phyloP scores from a whole-genome alignment of 768 basidiomycete genomes.

The Sarcodon sp. region DNA sequence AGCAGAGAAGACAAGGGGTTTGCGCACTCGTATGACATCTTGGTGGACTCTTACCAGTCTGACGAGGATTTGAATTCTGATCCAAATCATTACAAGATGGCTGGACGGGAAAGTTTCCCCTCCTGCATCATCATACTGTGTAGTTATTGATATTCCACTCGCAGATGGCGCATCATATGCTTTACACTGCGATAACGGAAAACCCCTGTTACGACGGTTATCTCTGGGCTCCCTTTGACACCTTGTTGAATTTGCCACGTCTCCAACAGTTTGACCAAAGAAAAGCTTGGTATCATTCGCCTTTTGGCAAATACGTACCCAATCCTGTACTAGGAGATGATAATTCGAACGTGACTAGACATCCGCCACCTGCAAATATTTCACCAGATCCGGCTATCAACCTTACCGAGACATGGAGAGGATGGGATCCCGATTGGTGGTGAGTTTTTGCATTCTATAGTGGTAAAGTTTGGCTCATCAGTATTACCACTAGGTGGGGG shows the following conservation, averaged over 20 bases:
- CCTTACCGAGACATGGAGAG: slow-evolving; percentile 26
- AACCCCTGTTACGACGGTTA: slow-evolving; percentile 35
- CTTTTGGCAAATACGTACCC: slow-evolving; percentile 27
- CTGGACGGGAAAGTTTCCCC: slow-evolving; percentile 24
- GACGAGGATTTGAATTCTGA: slow-evolving; percentile 26
- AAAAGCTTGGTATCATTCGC: slow-evolving; percentile 37
- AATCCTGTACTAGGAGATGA: slow-evolving; percentile 20
- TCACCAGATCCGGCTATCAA: slow-evolving; percentile 26
- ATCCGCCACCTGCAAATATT: slow-evolving; percentile 26
- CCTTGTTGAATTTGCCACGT: slow-evolving; percentile 35
- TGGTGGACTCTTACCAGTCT: slow-evolving; percentile 33
- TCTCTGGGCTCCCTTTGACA: slow-evolving; percentile 40
- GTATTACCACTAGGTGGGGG: slow-evolving; percentile 25
- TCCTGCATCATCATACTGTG: neutral
- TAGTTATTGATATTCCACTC: neutral
- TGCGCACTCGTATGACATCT: slow-evolving; percentile 33
- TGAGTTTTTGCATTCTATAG: slow-evolving; percentile 1
- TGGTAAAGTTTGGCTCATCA: neutral
- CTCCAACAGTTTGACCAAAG: slow-evolving; percentile 31
- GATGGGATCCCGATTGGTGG: slow-evolving; percentile 32
- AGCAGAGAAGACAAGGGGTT: slow-evolving; percentile 34
- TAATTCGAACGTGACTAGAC: slow-evolving; percentile 12
- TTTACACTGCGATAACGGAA: slow-evolving; percentile 31
- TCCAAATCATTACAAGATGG: slow-evolving; percentile 24
- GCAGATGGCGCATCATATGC: slow-evolving; percentile 39